These are phyloP conservation scores for Oryza glaberrima DNA, from an alignment of 176 grass and related monocot species.

Conservation along the genomic window DNA sequence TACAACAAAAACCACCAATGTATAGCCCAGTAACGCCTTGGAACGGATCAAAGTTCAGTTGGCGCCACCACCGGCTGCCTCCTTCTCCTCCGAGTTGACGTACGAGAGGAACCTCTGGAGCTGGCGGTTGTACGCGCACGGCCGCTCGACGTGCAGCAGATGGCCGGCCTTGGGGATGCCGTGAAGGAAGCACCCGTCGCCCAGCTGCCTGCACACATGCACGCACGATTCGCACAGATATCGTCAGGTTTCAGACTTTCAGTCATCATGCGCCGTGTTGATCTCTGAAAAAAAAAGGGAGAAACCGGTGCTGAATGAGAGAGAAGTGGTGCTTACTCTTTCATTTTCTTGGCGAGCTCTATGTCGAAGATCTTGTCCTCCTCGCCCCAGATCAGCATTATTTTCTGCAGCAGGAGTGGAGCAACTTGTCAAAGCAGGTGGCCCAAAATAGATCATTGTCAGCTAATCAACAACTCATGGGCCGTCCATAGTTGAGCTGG, in stretches of 20 bases:
- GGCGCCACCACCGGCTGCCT: not conserved
- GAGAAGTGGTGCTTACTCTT: slow-evolving; percentile 54
- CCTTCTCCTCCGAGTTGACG: slow-evolving; percentile 39
- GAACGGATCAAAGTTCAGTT: not conserved
- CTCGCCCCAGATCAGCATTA: slow-evolving; percentile 91
- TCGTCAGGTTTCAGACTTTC: not conserved
- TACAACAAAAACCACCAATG: not conserved
- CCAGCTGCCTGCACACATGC: slow-evolving; percentile 61
- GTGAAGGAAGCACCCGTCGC: slow-evolving; percentile 61
- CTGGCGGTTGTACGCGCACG: slow-evolving; percentile 75
- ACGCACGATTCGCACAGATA: not conserved
- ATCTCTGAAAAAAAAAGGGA: not conserved
- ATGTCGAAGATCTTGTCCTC: slow-evolving; percentile 86
- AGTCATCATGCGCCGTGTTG: not conserved
- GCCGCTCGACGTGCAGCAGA: slow-evolving; percentile 79
- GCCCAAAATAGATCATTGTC: not conserved
- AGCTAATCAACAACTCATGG: not conserved
- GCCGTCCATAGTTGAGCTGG: not conserved
- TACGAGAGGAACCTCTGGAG: slow-evolving; percentile 70
- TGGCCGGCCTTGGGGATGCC: slow-evolving; percentile 87
- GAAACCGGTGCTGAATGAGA: too few species aligned
- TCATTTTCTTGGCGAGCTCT: slow-evolving; percentile 85
- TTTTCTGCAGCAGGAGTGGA: slow-evolving; percentile 62
- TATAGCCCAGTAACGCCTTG: not conserved
- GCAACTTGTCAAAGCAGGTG: not conserved